Evolutionary conservation across 2,329 filamentous ascomycete genomes (phyloP).

Genomic region (Colletotrichum zoysiae): DNA sequence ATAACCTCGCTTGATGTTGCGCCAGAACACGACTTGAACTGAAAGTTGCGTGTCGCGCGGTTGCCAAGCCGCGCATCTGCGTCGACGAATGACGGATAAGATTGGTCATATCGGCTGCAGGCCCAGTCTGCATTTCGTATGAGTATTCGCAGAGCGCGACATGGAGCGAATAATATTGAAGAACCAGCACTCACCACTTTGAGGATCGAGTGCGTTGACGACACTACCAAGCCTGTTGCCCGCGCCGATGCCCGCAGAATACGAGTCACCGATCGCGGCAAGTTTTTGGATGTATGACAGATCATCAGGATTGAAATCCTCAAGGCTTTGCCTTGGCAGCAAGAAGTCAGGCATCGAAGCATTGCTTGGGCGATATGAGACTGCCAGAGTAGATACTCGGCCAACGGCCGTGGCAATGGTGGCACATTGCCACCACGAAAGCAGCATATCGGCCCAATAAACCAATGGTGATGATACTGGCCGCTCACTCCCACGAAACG

Average conservation of each 20-base stretch:
- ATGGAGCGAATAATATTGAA: neutral
- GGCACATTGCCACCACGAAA: neutral
- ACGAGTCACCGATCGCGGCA: conserved; percentile 42
- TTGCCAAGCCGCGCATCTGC: conserved; percentile 37
- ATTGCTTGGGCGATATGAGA: neutral
- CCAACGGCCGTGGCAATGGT: neutral
- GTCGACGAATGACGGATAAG: conserved; percentile 26
- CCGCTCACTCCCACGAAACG: neutral
- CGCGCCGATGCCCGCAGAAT: conserved; percentile 43
- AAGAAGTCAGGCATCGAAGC: conserved; percentile 1
- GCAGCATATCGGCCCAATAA: neutral
- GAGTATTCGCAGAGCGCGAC: neutral
- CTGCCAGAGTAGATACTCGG: neutral
- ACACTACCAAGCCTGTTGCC: conserved; percentile 32
- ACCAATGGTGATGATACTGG: neutral
- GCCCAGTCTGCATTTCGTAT: neutral
- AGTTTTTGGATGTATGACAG: conserved; percentile 39
- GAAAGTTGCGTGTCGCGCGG: conserved; percentile 25
- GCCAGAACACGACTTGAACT: conserved; percentile 43
- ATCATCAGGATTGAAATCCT: conserved; percentile 3
- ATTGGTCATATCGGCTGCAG: neutral
- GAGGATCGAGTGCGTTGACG: neutral
- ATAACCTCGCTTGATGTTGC: conserved; percentile 33
- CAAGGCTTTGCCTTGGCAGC: neutral
- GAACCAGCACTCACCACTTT: neutral